phyloP scores from a whole-genome alignment of 2,329 filamentous ascomycete species.

The Paecilomyces variotii region DNA sequence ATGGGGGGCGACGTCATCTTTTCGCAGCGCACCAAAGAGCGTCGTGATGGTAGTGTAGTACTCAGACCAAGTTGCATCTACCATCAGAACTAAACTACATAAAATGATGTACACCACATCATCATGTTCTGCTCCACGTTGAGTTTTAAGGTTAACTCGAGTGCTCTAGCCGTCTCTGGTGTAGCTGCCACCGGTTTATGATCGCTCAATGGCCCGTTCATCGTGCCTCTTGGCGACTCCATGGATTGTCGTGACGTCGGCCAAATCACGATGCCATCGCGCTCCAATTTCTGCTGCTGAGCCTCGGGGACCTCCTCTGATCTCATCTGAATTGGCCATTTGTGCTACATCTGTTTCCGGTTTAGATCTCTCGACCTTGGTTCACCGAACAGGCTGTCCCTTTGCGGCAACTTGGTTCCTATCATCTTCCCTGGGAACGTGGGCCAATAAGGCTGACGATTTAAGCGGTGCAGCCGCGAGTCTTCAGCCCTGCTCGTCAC shows the following conservation, averaged over 20 bases:
- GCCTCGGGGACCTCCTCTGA: neutral
- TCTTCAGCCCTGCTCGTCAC: neutral
- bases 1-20: slow-evolving; percentile 1
- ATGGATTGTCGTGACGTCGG: neutral
- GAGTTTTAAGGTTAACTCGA: neutral
- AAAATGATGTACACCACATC: neutral
- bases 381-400: neutral
- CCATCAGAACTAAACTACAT: too few relatives aligned
- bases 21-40: neutral
- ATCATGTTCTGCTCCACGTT: neutral
- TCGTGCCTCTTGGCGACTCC: neutral
- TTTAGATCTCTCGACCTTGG: neutral
- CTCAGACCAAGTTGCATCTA: neutral
- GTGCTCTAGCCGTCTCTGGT: neutral
- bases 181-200: neutral
- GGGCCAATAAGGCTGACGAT: neutral
- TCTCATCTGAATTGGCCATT: neutral
- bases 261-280: neutral
- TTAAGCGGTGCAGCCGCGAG: neutral
- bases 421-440: neutral
- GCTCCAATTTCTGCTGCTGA: neutral
- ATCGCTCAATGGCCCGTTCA: neutral
- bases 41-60: neutral
- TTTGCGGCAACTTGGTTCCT: neutral
- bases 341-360: neutral